These are phyloP conservation scores for Theobroma grandiflorum DNA, from an alignment of 441 rosid species.

Conservation along the genomic window DNA sequence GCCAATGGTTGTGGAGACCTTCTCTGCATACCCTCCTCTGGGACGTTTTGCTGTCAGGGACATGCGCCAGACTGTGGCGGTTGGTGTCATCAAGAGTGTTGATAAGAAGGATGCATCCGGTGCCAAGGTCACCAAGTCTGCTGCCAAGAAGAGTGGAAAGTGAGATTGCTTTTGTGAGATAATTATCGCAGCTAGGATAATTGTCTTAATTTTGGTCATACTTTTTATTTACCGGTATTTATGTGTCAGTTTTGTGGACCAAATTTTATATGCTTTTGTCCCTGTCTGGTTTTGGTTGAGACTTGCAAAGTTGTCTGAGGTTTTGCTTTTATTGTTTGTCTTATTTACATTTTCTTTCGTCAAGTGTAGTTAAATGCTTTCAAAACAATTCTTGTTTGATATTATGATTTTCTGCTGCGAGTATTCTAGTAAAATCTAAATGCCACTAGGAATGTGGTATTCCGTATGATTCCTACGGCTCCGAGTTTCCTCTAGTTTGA, in stretches of 20 bases:
- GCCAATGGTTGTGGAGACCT: constrained; percentile 71
- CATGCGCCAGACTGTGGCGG: constrained; percentile 87
- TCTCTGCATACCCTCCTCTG: constrained; percentile 52
- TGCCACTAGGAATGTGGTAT: too few species aligned
- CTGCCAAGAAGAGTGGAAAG: constrained; percentile 54
- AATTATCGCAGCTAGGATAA: background rate
- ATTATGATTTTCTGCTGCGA: too few species aligned
- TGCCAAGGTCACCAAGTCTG: constrained; percentile 83
- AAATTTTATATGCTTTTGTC: background rate
- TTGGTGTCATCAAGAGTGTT: constrained; percentile 82
- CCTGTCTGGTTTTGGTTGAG: background rate
- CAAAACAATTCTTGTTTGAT: background rate
- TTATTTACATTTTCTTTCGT: background rate
- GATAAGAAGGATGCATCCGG: constrained; percentile 85
- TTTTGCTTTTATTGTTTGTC: background rate
- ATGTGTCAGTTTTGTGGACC: background rate
- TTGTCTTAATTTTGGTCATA: constrained; percentile 6
- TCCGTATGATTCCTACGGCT: too few species aligned
- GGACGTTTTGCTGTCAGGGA: constrained; percentile 87
- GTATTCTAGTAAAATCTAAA: too few species aligned
- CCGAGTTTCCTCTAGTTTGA: too few species aligned
- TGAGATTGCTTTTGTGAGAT: constrained; percentile 25
- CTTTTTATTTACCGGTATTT: background rate
- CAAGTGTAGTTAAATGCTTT: background rate
- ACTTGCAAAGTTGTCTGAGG: constrained; percentile 1